Base-by-base conservation (phyloP, 352 stramenopile species). In the Pythium grandisporangium region DNA sequence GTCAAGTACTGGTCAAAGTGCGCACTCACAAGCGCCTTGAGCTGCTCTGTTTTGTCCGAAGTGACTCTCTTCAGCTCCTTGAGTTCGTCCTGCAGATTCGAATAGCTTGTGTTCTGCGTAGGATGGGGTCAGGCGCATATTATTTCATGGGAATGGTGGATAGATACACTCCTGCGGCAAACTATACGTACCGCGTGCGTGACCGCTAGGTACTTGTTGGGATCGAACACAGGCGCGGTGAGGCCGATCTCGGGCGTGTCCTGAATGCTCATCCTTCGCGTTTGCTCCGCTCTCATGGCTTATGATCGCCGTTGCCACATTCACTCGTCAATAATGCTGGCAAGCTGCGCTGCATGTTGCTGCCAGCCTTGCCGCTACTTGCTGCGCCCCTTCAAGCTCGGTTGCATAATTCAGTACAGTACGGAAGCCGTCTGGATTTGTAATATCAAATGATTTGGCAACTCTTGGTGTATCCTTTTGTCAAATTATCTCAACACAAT, bases 1-100 rank as follows among this genome's bases (percentile, higher is more conserved):
- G 69, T 84, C 30, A 92, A 36, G 20, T 89, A 92, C 50, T 89
- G 73, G 42, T 92, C 79, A 42, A 89, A 92, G 51, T 89, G 79
- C 25, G 70, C 68, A 21, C 65, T 79, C 41, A 89, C 79, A 25
- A 92, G 61, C 8, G 71, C 67, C 46, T 92, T 92, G 30, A 92
- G 70, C 53, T 89, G 79, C 45, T 81, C 67, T 0, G 79, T 92
- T 53, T 89, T 92, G 58, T 89, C 75, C 2, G 70, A 88, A 14
- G 73, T 89, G 37, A 70, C 70, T 36, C 74, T 73, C 46, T 76
- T 73, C 26, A 92, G 62, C 34, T 75, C 66, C 14, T 66, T 62
- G n/a, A 92, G 68, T 43, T 80, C 70, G 16, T 45, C 67, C 42
- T 83, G 63, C 34, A 92, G 47, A 22, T 59, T 64, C 33, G 61